Percentiles rank a stretch among this genome's conserved stretches.
Conservation (phyloP, 2,329 filamentous ascomycete species). For the Hymenoscyphus scutula region DNA sequence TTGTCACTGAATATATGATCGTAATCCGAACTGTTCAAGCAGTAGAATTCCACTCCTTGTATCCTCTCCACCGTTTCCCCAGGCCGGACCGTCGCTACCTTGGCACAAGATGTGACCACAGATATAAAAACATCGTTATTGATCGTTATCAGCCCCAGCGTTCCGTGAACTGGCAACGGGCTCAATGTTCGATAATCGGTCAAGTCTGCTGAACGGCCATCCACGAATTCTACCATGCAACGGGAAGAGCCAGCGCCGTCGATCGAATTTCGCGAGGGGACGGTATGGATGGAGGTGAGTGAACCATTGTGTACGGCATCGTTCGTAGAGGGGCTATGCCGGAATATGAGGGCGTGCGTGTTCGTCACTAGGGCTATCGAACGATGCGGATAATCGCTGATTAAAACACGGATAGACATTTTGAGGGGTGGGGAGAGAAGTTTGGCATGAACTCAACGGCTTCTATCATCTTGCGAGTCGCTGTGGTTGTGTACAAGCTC, state of each 20-base stretch:
- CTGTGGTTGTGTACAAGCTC: background rate
- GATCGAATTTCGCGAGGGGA: conserved; percentile 41
- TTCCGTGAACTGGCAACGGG: conserved; percentile 75
- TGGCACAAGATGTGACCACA: conserved; percentile 75
- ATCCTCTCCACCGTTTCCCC: conserved; percentile 90
- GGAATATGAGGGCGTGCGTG: conserved; percentile 79
- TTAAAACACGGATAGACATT: conserved; percentile 38
- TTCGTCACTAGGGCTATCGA: conserved; percentile 82
- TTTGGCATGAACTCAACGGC: background rate
- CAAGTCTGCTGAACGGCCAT: conserved; percentile 62
- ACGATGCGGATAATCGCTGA: conserved; percentile 83
- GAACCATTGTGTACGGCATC: conserved; percentile 59
- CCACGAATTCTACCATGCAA: conserved; percentile 87
- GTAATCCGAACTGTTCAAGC: conserved; percentile 81
- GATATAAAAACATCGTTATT: conserved; percentile 85
- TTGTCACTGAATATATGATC: conserved; percentile 67
- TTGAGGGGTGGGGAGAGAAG: conserved; percentile 10
- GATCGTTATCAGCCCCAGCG: conserved; percentile 81
- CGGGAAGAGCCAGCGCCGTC: conserved; percentile 28
- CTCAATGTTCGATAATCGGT: conserved; percentile 75
- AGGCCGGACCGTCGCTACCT: conserved; percentile 78
- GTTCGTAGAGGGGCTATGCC: conserved; percentile 66
- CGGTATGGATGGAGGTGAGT: conserved; percentile 50
- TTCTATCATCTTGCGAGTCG: background rate
- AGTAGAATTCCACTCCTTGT: conserved; percentile 85